phyloP scores from a whole-genome alignment of 139 green algal species.

The Auxenochlorella pyrenoidosa region DNA sequence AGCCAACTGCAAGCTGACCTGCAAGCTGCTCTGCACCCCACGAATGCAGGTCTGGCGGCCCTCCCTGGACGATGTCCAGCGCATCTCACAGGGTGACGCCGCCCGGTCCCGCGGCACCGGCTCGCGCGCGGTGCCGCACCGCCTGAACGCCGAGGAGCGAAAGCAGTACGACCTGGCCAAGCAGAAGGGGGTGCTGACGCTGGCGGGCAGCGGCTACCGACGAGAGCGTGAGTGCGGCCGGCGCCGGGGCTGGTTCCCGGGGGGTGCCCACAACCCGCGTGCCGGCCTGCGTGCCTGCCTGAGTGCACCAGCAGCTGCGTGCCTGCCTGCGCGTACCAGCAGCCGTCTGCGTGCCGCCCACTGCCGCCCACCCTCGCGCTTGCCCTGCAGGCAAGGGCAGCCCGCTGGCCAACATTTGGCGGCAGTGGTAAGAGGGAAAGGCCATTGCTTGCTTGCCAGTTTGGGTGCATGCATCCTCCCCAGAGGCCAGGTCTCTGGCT shows the following conservation, averaged over 20 bases:
- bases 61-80: slow-evolving; percentile 73
- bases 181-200: slow-evolving; percentile 66
- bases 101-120: slow-evolving; percentile 63
- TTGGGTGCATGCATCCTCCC: not conserved
- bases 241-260: too few species aligned
- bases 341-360: too few species aligned
- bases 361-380: too few species aligned
- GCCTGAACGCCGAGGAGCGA: slow-evolving; percentile 70
- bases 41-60: slow-evolving; percentile 57
- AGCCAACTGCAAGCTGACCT: too few species aligned
- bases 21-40: too few species aligned
- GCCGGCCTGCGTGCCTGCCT: too few species aligned
- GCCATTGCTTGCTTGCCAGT: too few species aligned
- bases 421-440: slow-evolving; percentile 62
- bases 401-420: slow-evolving; percentile 72
- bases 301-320: too few species aligned
- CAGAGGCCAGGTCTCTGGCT: too few species aligned
- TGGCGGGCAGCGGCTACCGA: slow-evolving; percentile 72
- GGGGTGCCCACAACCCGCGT: too few species aligned
- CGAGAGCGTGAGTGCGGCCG: slow-evolving; percentile 37
- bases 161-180: slow-evolving; percentile 70
- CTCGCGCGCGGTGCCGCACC: slow-evolving; percentile 66
- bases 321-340: too few species aligned
- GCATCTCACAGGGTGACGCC: slow-evolving; percentile 54
- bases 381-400: slow-evolving; percentile 57